phyloP scores from a whole-genome alignment of 305 asterid species.

The Nicotiana rustica region DNA sequence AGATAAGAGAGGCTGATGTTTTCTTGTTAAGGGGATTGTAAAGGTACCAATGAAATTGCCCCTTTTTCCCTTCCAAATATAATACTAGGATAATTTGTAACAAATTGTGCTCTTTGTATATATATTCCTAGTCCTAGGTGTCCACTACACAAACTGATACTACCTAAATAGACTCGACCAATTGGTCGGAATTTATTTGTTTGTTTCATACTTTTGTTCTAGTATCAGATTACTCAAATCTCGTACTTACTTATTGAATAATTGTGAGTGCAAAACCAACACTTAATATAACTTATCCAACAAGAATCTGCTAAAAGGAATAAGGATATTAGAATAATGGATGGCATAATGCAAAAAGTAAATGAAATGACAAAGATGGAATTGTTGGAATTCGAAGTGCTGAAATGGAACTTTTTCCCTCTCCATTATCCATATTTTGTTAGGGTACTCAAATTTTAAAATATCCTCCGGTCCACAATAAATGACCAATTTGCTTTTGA shows the following conservation, averaged over 20 bases:
- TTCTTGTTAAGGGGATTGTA: neutral
- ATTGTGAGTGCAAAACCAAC: neutral
- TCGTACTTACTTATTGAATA: slow-evolving; percentile 19
- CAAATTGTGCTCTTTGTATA: slow-evolving; percentile 29
- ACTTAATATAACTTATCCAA: neutral
- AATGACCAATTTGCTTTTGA: too few relatives aligned
- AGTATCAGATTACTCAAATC: slow-evolving; percentile 16
- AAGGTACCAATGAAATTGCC: neutral
- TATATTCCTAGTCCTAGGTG: slow-evolving; percentile 9
- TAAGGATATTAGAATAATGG: neutral
- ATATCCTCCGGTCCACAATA: neutral
- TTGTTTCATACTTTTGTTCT: slow-evolving; percentile 16
- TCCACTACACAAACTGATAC: neutral
- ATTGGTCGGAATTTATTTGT: slow-evolving; percentile 21
- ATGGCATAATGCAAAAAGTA: slow-evolving; percentile 26
- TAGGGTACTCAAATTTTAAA: slow-evolving; percentile 13
- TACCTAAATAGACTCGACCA: slow-evolving; percentile 9
- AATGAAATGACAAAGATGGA: slow-evolving; percentile 28
- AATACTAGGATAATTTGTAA: neutral
- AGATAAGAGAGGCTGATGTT: neutral
- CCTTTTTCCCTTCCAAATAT: neutral
- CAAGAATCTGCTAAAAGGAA: slow-evolving; percentile 17
- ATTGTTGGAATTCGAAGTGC: slow-evolving; percentile 27
- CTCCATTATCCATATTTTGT: neutral
- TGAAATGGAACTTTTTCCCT: neutral